phyloP scores from a whole-genome alignment of 2,329 filamentous ascomycete species.

The Neonectria punicea region DNA sequence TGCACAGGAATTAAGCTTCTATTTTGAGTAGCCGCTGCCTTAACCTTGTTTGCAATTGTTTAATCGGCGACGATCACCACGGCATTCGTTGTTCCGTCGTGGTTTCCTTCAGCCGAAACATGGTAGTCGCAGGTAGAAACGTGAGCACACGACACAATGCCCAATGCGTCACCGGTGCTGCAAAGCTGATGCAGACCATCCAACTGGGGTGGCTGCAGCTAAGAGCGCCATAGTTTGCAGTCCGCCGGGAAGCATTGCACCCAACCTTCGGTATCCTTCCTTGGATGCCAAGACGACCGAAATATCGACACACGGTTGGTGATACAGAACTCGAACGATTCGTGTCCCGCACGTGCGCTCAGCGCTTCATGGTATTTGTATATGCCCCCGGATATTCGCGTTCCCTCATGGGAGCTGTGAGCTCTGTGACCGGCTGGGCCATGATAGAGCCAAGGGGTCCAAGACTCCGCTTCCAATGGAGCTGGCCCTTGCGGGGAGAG shows the following conservation, averaged over 20 bases:
- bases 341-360: neutral
- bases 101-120: neutral
- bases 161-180: slow-evolving; percentile 36
- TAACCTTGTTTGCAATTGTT: neutral
- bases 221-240: slow-evolving; percentile 7
- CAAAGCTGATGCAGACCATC: slow-evolving; percentile 15
- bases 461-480: slow-evolving; percentile 1
- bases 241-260: neutral
- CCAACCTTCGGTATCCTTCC: neutral
- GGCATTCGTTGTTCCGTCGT: neutral
- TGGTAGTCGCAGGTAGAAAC: neutral
- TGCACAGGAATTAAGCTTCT: slow-evolving; percentile 1
- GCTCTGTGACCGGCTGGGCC: slow-evolving; percentile 15
- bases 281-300: neutral
- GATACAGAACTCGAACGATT: slow-evolving; percentile 13
- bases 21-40: neutral
- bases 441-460: neutral
- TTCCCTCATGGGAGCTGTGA: slow-evolving; percentile 11
- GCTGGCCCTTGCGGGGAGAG: neutral
- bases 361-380: neutral
- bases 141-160: slow-evolving; percentile 35
- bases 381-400: too few species aligned
- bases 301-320: neutral
- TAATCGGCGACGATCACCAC: slow-evolving; percentile 2
- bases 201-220: slow-evolving; percentile 17